Percentiles rank a stretch among this genome's conserved stretches.
These are phyloP conservation scores for Corrigiola litoralis DNA, from an alignment of 179 eudicot genomes.

Conservation along the genomic window DNA sequence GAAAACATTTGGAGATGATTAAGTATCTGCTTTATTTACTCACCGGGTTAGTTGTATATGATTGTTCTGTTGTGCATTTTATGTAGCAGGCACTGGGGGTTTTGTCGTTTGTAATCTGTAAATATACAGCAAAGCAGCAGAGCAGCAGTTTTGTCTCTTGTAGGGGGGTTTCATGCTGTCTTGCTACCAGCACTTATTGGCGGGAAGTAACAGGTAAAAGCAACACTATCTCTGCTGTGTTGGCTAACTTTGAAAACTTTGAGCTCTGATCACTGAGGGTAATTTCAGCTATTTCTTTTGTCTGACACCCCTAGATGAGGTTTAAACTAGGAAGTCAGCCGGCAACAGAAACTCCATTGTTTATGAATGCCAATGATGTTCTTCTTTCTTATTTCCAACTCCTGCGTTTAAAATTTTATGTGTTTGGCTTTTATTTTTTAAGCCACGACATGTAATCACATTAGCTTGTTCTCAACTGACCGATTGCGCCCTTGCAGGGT, in stretches of 20 bases:
- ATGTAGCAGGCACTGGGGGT: not conserved
- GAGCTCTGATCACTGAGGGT: no score
- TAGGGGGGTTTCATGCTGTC: constrained; percentile 22
- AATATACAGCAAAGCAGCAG: not conserved
- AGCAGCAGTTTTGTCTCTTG: constrained; percentile 5
- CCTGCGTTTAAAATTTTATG: no score
- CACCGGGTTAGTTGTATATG: no score
- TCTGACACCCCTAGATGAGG: no score
- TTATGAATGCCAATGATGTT: no score
- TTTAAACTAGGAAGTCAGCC: no score
- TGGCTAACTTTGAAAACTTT: no score
- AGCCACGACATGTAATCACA: not conserved
- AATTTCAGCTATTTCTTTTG: no score
- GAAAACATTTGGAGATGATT: not conserved
- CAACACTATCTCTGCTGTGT: not conserved
- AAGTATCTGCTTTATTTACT: not conserved
- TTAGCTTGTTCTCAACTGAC: not conserved
- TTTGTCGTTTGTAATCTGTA: not conserved
- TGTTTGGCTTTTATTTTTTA: no score
- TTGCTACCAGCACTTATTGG: constrained; percentile 17
- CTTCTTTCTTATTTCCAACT: no score
- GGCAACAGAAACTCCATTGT: no score
- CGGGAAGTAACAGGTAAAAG: constrained; percentile 12
- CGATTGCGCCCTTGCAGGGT: constrained; percentile 16
- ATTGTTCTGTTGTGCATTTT: not conserved